These are phyloP conservation scores for Trichoderma pleuroti DNA, from an alignment of 2,329 filamentous ascomycete genomes.

Conservation along the genomic window DNA sequence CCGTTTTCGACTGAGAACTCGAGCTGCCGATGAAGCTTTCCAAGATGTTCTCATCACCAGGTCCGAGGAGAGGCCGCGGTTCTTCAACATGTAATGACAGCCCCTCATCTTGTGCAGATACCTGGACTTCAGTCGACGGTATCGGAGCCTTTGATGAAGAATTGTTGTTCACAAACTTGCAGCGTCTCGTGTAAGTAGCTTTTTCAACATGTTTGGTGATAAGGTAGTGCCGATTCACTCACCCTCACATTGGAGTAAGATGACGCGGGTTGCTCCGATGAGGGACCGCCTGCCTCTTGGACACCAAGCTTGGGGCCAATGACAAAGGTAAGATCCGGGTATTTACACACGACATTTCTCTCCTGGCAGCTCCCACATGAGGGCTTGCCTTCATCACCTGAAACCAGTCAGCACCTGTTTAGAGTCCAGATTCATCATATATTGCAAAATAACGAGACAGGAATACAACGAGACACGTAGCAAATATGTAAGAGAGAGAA, in stretches of 20 bases:
- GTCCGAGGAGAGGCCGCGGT: not conserved
- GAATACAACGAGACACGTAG: not conserved
- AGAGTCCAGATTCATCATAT: not conserved
- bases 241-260: conserved; percentile 20
- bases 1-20: not conserved
- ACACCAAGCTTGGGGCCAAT: not conserved
- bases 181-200: not conserved
- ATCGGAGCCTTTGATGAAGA: not conserved
- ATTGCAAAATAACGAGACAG: not conserved
- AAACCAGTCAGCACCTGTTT: not conserved
- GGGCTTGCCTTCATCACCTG: conserved; percentile 24
- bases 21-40: not conserved
- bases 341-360: conserved; percentile 19
- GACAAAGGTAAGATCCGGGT: conserved; percentile 20
- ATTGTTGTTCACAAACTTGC: conserved; percentile 2
- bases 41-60: not conserved
- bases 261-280: not conserved
- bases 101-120: not conserved
- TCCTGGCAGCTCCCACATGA: conserved; percentile 22
- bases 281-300: not conserved
- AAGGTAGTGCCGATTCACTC: not conserved
- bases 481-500: not conserved
- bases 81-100: not conserved
- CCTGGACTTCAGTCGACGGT: not conserved
- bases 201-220: not conserved